Base-by-base conservation (phyloP, 148 eudicot species). In the Pouteria glomerata region DNA sequence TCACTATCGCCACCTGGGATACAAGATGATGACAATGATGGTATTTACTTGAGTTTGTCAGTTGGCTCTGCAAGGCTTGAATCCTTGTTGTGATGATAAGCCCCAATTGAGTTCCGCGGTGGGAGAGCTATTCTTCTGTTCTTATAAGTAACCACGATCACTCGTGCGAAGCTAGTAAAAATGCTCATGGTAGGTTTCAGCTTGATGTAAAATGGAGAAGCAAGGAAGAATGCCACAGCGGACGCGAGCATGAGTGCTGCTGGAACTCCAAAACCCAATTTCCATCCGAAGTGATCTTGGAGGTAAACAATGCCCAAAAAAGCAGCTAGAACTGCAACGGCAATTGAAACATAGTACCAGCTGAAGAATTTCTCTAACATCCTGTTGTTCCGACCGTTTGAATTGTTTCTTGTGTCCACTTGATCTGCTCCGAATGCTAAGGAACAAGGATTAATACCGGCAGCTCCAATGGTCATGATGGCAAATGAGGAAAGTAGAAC, bases 351-450 rank as follows among this genome's bases (percentile, higher is more conserved):
- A 27, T 90, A 92, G 74, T 92, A 92, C 96, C 96, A 92, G 53
- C 72, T 81, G 66, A 92, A 92, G 77, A 78, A 92, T 63, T 83
- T 88, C 60, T 90, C 98, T 23, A 92, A 59, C 30, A 85, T 79
- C 74, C 82, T 82, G 26, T 72, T 65, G 2, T 85, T 82, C 57
- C 14, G 5, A 8, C 57, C 57, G 14, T 82, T 83, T 8, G 80
- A 84, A 64, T 76, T 77, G 12, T 81, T 80, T 60, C 85, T 76
- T 30, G 51, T 79, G 70, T 90, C 96, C 7, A 92, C 57, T 74
- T 92, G 98, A 72, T 90, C 91, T 3, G 96, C 98, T 5, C 98
- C 97, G 37, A 92, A 92, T n/a, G 98, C 98, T 48, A 86, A 85
- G 14, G 98, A 92, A 61, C 93, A 88, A 0, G 97, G 88, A 48